Percentiles rank a stretch among this genome's conserved stretches.
Conservation (phyloP, 2,329 filamentous ascomycete species). For the Fusarium palustre region DNA sequence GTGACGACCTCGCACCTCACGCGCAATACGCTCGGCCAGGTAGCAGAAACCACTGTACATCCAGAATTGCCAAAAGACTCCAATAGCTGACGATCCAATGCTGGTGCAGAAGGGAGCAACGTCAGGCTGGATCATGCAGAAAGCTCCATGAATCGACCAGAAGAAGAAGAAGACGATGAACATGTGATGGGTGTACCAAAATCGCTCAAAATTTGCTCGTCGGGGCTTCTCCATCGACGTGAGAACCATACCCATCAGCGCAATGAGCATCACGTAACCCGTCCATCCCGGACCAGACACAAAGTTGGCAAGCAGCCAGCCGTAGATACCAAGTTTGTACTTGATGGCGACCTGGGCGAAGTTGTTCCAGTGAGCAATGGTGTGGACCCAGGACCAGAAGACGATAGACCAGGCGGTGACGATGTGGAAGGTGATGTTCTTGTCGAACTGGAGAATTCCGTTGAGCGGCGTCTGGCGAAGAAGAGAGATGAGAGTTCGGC, state of each 20-base stretch:
- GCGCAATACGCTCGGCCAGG: conserved; percentile 80
- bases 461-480: conserved; percentile 84
- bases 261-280: conserved; percentile 84
- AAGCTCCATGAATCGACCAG: conserved; percentile 90
- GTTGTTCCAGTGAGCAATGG: conserved; percentile 89
- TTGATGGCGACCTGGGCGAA: conserved; percentile 80
- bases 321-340: conserved; percentile 81
- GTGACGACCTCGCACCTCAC: conserved; percentile 82
- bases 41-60: conserved; percentile 86
- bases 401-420: conserved; percentile 87
- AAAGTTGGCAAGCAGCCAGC: conserved; percentile 82
- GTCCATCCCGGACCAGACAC: conserved; percentile 86
- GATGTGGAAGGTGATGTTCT: conserved; percentile 91
- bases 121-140: conserved; percentile 91
- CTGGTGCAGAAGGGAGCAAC: conserved; percentile 81
- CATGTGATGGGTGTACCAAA: conserved; percentile 92
- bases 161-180: conserved; percentile 91
- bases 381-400: conserved; percentile 89
- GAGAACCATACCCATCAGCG: conserved; percentile 80
- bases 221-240: conserved; percentile 83
- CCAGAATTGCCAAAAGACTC: conserved; percentile 92
- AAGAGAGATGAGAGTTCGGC: conserved; percentile 85
- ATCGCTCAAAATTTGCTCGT: conserved; percentile 86
- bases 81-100: conserved; percentile 72
- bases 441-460: conserved; percentile 88